These are phyloP conservation scores for Candida ponderosae DNA, from an alignment of 805 yeast genomes.

Conservation along the genomic window DNA sequence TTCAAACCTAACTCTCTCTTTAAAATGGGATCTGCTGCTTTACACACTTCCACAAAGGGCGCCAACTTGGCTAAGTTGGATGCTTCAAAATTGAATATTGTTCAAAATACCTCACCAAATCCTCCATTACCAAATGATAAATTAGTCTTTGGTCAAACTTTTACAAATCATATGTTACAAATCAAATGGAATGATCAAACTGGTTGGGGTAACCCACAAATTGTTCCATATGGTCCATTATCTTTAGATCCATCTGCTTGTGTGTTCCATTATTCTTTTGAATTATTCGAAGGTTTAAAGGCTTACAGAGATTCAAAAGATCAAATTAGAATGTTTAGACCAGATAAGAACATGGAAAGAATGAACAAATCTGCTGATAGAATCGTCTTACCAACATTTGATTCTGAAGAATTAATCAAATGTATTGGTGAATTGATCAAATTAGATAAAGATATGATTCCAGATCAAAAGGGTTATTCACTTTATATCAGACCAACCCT, in stretches of 20 bases:
- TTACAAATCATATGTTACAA: conserved; percentile 85
- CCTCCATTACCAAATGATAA: conserved; percentile 49
- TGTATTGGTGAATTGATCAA: conserved; percentile 69
- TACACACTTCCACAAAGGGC: conserved; percentile 6
- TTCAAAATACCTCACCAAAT: conserved; percentile 42
- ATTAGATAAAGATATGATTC: conserved; percentile 72
- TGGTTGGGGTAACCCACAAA: conserved; percentile 90
- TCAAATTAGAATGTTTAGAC: conserved; percentile 76
- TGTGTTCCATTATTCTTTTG: conserved; percentile 93
- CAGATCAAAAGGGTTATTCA: conserved; percentile 82
- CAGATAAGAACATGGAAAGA: conserved; percentile 86
- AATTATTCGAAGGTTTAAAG: conserved; percentile 92
- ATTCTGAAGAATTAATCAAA: conserved; percentile 66
- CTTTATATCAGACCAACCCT: conserved; percentile 90
- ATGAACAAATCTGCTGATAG: conserved; percentile 85
- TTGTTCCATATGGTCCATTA: conserved; percentile 76
- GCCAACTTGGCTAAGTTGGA: conserved; percentile 36
- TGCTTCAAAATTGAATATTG: conserved; percentile 43
- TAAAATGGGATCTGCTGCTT: conserved; percentile 2
- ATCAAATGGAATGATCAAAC: conserved; percentile 68
- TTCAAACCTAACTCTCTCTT: background rate
- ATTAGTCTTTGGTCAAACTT: conserved; percentile 63
- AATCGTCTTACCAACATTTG: conserved; percentile 84
- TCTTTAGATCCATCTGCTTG: conserved; percentile 79
- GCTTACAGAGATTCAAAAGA: conserved; percentile 68